A percentile compares a stretch with the other conserved stretches of the same genome.
These are phyloP conservation scores for Phaeodactylum tricornutum DNA, from an alignment of 108 stramenopile genomes.

Conservation along the genomic window DNA sequence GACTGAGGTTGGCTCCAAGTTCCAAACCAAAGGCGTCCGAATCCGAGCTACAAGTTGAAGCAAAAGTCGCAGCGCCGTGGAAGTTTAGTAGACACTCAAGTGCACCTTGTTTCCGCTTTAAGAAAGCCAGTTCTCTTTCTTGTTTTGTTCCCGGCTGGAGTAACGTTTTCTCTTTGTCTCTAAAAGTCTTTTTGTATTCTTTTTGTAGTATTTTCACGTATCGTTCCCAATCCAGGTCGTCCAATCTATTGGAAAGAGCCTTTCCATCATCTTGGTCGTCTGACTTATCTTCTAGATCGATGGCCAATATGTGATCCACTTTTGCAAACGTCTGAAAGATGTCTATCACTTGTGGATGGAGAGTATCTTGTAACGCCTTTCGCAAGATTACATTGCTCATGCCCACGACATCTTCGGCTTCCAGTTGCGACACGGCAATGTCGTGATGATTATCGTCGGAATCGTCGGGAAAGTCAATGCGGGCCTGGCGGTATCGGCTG, in stretches of 20 bases:
- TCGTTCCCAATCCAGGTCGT: slow-evolving; percentile 11
- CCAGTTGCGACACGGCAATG: slow-evolving; percentile 17
- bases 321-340: slow-evolving; percentile 31
- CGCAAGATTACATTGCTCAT: slow-evolving; percentile 46
- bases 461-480: slow-evolving; percentile 2
- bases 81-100: slow-evolving; percentile 35
- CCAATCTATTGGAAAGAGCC: slow-evolving; percentile 10
- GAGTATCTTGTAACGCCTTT: slow-evolving; percentile 33
- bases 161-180: slow-evolving; percentile 6
- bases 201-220: slow-evolving; percentile 4
- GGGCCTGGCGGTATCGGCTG: slow-evolving; percentile 17
- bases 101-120: slow-evolving; percentile 41
- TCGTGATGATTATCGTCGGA: slow-evolving; percentile 10
- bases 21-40: slow-evolving; percentile 25
- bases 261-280: neutral
- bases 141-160: slow-evolving; percentile 11
- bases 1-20: slow-evolving; percentile 9
- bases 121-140: slow-evolving; percentile 22
- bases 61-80: slow-evolving; percentile 7
- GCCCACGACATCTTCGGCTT: slow-evolving; percentile 27
- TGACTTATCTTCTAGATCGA: slow-evolving; percentile 10
- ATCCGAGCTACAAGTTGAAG: slow-evolving; percentile 3
- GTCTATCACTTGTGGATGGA: slow-evolving; percentile 46
- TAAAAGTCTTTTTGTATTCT: slow-evolving; percentile 10
- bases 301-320: slow-evolving; percentile 35